Evolutionary conservation across 768 basidiomycete genomes (phyloP).

Genomic region (Cyclocybe cylindracea): DNA sequence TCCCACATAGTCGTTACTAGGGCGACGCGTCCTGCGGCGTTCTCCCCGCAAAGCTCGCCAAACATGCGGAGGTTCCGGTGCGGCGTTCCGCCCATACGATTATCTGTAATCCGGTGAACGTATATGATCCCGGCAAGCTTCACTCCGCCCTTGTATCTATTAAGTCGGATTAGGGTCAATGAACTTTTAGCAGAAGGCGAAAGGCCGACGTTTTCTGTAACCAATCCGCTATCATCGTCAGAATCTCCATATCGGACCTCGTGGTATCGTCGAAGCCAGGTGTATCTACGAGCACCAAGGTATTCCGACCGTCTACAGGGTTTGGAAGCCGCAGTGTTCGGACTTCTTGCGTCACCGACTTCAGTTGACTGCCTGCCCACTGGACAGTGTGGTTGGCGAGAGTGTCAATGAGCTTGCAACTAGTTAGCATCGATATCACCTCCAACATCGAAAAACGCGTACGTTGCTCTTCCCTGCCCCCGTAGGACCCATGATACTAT

Average conservation of each 20-base stretch:
- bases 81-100: conserved; percentile 29
- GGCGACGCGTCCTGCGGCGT: conserved; percentile 26
- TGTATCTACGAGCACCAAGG: conserved; percentile 26
- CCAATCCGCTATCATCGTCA: conserved; percentile 24
- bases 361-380: too few species aligned
- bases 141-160: neutral
- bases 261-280: conserved; percentile 29
- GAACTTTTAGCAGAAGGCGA: neutral
- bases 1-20: conserved; percentile 30
- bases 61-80: conserved; percentile 33
- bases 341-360: too few species aligned
- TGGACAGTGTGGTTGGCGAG: neutral
- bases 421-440: neutral
- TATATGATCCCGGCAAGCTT: conserved; percentile 29
- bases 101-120: conserved; percentile 20
- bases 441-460: neutral
- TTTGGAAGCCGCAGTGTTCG: too few species aligned
- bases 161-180: neutral
- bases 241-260: conserved; percentile 20
- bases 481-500: conserved; percentile 9
- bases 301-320: too few species aligned
- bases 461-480: conserved; percentile 9
- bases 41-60: conserved; percentile 32
- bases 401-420: conserved; percentile 1
- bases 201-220: conserved; percentile 16